Percentiles rank a stretch among this genome's conserved stretches.
Conservation (phyloP, 495 filamentous ascomycete species). For the Aspergillus baeticus region DNA sequence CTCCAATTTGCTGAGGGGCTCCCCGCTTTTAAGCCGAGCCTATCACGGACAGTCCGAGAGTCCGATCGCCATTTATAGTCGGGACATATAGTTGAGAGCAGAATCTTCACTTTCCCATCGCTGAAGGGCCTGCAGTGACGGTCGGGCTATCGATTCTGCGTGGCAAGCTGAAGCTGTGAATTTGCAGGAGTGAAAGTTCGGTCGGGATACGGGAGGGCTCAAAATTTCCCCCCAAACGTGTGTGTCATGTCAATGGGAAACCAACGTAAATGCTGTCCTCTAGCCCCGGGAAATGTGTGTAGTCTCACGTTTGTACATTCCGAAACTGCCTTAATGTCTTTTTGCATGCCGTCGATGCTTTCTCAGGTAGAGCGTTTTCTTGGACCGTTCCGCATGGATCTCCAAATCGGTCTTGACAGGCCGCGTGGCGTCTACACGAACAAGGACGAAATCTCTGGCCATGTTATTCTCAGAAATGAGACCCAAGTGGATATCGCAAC, state of each 20-base stretch:
- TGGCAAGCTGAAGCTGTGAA: too few species aligned
- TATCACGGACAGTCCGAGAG: not conserved
- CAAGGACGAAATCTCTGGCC: not conserved
- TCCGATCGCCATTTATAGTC: not conserved
- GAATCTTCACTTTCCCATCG: not conserved
- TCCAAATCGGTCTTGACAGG: not conserved
- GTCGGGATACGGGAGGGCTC: too few species aligned
- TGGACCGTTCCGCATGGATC: not conserved
- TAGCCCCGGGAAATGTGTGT: too few species aligned
- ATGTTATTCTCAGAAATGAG: not conserved
- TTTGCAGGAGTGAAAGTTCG: too few species aligned
- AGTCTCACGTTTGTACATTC: too few species aligned
- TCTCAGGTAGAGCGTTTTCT: not conserved
- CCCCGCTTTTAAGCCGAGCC: slow-evolving; percentile 1
- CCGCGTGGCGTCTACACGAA: not conserved
- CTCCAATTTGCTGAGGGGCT: not conserved
- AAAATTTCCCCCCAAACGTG: too few species aligned
- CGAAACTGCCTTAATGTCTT: not conserved
- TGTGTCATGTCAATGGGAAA: too few species aligned
- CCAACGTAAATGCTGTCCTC: too few species aligned
- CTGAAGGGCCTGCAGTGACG: not conserved
- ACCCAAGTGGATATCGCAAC: not conserved
- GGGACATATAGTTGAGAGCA: not conserved
- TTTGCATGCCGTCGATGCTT: not conserved
- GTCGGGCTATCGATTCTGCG: too few species aligned